A percentile compares a stretch with the other conserved stretches of the same genome.
phyloP scores from a whole-genome alignment of 805 yeast species.

The Isabelozyma pseudorhagii region DNA sequence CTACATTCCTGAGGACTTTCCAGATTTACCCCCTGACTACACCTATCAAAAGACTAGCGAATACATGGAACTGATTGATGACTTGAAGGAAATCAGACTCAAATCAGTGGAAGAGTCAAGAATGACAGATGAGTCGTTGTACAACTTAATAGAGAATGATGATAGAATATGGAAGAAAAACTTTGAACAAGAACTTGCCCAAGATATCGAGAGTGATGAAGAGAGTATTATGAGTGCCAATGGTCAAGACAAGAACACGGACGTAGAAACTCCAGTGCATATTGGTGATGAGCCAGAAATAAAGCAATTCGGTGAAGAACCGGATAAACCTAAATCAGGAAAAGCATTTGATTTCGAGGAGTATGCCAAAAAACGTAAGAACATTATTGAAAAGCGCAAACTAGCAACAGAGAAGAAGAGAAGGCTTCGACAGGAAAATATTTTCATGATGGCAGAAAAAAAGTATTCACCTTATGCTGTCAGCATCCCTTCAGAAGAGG shows the following conservation, averaged over 20 bases:
- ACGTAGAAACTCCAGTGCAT: slow-evolving; percentile 5
- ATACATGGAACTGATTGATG: slow-evolving; percentile 58
- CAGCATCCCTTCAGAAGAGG: slow-evolving; percentile 16
- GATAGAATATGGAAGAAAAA: slow-evolving; percentile 24
- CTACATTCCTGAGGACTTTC: slow-evolving; percentile 74
- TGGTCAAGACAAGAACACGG: slow-evolving; percentile 3
- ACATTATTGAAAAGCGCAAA: slow-evolving; percentile 29
- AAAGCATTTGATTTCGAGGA: slow-evolving; percentile 51
- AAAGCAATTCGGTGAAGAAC: slow-evolving; percentile 1
- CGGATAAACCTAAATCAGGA: background rate
- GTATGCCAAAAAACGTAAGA: slow-evolving; percentile 50
- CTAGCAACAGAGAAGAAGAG: slow-evolving; percentile 14
- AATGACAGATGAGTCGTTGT: slow-evolving; percentile 74
- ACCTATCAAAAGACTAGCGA: slow-evolving; percentile 79
- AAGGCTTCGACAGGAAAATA: slow-evolving; percentile 21
- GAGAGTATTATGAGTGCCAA: slow-evolving; percentile 20
- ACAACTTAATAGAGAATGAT: slow-evolving; percentile 49
- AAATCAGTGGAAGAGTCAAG: slow-evolving; percentile 78
- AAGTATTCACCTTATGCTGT: slow-evolving; percentile 36
- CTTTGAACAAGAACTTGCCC: slow-evolving; percentile 24
- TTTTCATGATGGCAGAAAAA: slow-evolving; percentile 37
- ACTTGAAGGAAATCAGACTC: slow-evolving; percentile 68
- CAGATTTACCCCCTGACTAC: slow-evolving; percentile 90
- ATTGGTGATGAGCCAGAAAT: slow-evolving; percentile 1
- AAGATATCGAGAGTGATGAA: slow-evolving; percentile 12